A percentile compares a stretch with the other conserved stretches of the same genome.
phyloP scores from a whole-genome alignment of 1,284 basidiomycete genomes.

The Neonothopanus nambi region DNA sequence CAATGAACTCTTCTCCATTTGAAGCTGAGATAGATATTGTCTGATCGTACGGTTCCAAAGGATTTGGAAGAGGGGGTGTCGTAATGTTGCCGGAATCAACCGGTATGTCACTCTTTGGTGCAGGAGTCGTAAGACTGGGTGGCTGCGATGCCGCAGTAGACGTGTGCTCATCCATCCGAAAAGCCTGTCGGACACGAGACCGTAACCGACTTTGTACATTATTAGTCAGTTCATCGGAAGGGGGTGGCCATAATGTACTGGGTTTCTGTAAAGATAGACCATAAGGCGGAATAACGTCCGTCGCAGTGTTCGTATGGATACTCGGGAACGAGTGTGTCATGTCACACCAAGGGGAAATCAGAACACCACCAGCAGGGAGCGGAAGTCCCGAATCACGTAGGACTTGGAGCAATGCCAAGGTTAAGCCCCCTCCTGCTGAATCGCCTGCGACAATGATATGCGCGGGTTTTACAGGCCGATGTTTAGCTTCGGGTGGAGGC shows the following conservation, averaged over 20 bases:
- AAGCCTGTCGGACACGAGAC: conserved; percentile 60
- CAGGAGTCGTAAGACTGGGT: conserved; percentile 15
- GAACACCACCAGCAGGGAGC: conserved; percentile 79
- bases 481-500: conserved; percentile 71
- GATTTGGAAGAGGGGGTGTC: conserved; percentile 33
- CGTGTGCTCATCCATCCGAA: conserved; percentile 32
- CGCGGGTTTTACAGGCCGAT: conserved; percentile 79
- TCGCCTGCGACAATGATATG: conserved; percentile 89
- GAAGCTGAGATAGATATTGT: conserved; percentile 19
- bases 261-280: conserved; percentile 81
- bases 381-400: conserved; percentile 87
- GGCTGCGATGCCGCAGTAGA: conserved; percentile 27
- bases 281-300: conserved; percentile 73
- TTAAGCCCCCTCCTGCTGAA: conserved; percentile 91
- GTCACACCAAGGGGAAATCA: conserved; percentile 93
- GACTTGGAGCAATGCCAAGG: conserved; percentile 86
- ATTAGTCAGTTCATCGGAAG: conserved; percentile 69
- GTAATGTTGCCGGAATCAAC: conserved; percentile 49
- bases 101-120: conserved; percentile 23
- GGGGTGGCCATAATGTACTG: conserved; percentile 90
- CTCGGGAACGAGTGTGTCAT: conserved; percentile 94
- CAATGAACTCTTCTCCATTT: conserved; percentile 24
- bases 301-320: conserved; percentile 82
- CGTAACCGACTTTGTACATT: conserved; percentile 66
- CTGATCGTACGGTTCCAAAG: conserved; percentile 34